Percentiles rank a stretch among this genome's conserved stretches.
These are phyloP conservation scores for Cryomyces antarcticus DNA, from an alignment of 495 filamentous ascomycete genomes.

Conservation along the genomic window DNA sequence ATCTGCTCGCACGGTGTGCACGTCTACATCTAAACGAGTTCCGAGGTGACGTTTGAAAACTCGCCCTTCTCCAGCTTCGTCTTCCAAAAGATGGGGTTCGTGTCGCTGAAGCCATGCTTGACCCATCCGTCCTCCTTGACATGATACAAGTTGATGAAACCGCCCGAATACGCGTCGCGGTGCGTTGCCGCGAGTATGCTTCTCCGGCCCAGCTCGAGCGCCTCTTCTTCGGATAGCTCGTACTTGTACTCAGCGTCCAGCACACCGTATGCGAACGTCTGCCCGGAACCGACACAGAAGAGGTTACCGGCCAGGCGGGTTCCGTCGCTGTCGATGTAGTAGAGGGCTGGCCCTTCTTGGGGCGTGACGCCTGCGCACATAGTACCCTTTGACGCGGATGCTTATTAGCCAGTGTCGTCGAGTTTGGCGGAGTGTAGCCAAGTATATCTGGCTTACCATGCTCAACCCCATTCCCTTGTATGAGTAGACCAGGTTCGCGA, in stretches of 20 bases:
- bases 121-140: slow-evolving; percentile 98
- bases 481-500: slow-evolving; percentile 89
- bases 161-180: slow-evolving; percentile 92
- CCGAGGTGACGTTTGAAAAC: slow-evolving; percentile 87
- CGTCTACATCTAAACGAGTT: slow-evolving; percentile 7
- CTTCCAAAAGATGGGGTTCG: slow-evolving; percentile 74
- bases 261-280: slow-evolving; percentile 97
- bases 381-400: slow-evolving; percentile 34
- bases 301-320: slow-evolving; percentile 82
- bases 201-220: slow-evolving; percentile 70
- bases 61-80: slow-evolving; percentile 95
- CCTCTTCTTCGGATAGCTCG: slow-evolving; percentile 67
- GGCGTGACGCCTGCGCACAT: slow-evolving; percentile 97
- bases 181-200: slow-evolving; percentile 95
- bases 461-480: slow-evolving; percentile 96
- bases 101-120: slow-evolving; percentile 75
- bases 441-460: slow-evolving; percentile 31
- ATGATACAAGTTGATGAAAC: slow-evolving; percentile 95
- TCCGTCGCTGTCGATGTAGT: slow-evolving; percentile 98
- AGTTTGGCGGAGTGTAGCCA: too few relatives aligned
- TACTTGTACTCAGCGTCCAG: slow-evolving; percentile 87
- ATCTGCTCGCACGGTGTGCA: too few relatives aligned
- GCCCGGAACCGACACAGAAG: slow-evolving; percentile 94
- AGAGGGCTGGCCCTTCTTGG: slow-evolving; percentile 88
- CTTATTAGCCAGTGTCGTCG: background rate